Base-by-base conservation (phyloP, 768 basidiomycete genomes). In the Lactarius vividus region DNA sequence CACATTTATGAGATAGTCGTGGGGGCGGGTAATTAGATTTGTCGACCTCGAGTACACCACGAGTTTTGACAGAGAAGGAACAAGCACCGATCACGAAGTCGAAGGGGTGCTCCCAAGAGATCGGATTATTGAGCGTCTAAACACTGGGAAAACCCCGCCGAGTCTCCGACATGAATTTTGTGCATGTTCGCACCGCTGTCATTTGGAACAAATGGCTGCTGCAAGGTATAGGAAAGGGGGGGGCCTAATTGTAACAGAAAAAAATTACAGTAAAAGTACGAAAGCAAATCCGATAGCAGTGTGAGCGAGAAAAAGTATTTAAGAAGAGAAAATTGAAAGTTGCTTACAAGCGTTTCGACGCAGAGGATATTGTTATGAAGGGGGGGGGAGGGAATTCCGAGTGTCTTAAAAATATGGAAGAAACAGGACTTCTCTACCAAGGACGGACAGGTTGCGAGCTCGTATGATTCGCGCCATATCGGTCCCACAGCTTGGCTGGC, bases 401-500 rank as follows among this genome's bases (percentile, higher is more conserved):
- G 13, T 28, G n/a, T 52, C 26, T 52, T 52, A 26, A 33, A 16
- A 58, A 31, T 23, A 33, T 28, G 54, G 35, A 16, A 49, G 26
- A 31, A 39, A 23, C 49, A 9, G 6, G 31, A 31, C 49, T 54
- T 53, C 44, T 58, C 63, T 70, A 70, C 69, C 66, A 70, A 57
- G 69, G 69, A n/a, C 69, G 69, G 31, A 70, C 56, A 40, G 66
- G 69, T 29, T 28, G 63, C n/a, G 66, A 64, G 39, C 29, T 70
- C 46, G 67, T 26, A 61, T 61, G 67, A 54, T 56, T 58, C 18
- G 44, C 23, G 35, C 59, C 49, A 46, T 55, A 59, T 59, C 42
- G 58, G 33, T 60, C 60, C 58, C 63, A 63, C 40, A 56, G 49
- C n/a, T 61, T 53, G 29, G 37, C 33, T n/a, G 66, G 35, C 20